Evolutionary conservation across 192 early-diverging fungal species (phyloP), one percentile per base, ranked within the genome.

Genomic region (Entomortierella parvispora): DNA sequence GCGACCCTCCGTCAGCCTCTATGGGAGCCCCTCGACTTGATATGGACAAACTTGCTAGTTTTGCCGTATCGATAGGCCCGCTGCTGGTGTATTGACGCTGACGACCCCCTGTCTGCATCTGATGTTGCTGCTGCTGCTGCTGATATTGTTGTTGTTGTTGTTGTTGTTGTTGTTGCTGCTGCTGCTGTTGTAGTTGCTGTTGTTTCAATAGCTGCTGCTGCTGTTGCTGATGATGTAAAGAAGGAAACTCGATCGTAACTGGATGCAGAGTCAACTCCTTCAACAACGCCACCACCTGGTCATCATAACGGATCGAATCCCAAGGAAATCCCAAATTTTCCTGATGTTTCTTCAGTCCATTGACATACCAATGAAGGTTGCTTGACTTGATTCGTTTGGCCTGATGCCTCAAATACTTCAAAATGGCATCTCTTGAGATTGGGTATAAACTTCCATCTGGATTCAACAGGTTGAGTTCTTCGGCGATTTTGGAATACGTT

Each of bases 261-360:
- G 74, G 74, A 32, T 77, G 59, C 23, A 77, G 54, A 4, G 74
- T 77, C 53, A 77, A 32, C 49, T 77, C 74, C 26, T 77, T 77
- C 12, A 77, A 52, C 66, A 77, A 31, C 32, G 74, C 65, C 1
- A 77, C 65, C 8, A 77, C 74, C 47, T 77, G 65, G 17, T 77
- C 74, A 18, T 77, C 74, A 31, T 77, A 77, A 15, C 74, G 65
- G 3, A 77, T 61, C 40, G 68, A 58, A 43, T 77, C 74, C 74
- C 74, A 77, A 18, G 74, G 60, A 37, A 77, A 68, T 14, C 74
- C 74, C 25, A 77, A 40, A 52, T 68, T 68, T 32, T 77, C 74
- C 48, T 77, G 74, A 44, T 77, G 74, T 33, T 77, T 77, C 49
- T 77, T 77, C 59, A 77, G 65, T 47, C 74, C 74, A 18, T 77